Evolutionary conservation across 495 filamentous ascomycete species (phyloP), one percentile per base, ranked within the genome.

Genomic region (Xylaria cubensis): DNA sequence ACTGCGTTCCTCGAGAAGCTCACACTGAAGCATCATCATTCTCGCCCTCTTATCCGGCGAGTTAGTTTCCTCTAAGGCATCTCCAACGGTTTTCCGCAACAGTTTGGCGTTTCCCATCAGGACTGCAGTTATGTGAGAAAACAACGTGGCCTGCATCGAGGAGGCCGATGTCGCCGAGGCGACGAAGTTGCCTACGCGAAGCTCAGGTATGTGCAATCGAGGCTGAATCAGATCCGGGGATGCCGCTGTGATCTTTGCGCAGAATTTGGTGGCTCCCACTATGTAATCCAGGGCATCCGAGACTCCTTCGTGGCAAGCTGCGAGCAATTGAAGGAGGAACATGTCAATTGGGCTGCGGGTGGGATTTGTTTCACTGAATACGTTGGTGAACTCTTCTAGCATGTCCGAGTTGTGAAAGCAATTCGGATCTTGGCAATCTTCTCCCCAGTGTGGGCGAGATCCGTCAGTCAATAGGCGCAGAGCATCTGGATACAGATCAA

Each of bases 111-210:
- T 68, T 7, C 74, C 77, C n/a, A 66, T 53, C 36, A 79, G 73
- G 2, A 77, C 73, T 2, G 70, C 55, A 6, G 72, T 65, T 13
- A 81, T 64, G 32, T 79, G 76, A 8, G 75, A 64, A 4, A 81
- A 64, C 24, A 82, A 73, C 26, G 76, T 74, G 36, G 68, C 74
- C 42, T 83, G 79, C 79, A 83, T 80, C 2, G 76, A 72, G 0
- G 77, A 73, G 12, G 78, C 77, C 12, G 74, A 29, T 8, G 78
- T 53, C 2, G 67, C 64, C 26, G 76, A 77, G 8, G 79, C 79
- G 12, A 75, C 72, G 56, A 79, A 83, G 42, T 55, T 74, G 15
- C 81, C 81, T 26, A 83, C 74, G 13, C 78, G 78, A 12, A 82
- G 51, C 32, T 75, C 72, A 2, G 81, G 78, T 26, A 79, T 73